A percentile compares a stretch with the other conserved stretches of the same genome.
Conservation (phyloP, 345 rosid species). For the Eucalyptus pumila region DNA sequence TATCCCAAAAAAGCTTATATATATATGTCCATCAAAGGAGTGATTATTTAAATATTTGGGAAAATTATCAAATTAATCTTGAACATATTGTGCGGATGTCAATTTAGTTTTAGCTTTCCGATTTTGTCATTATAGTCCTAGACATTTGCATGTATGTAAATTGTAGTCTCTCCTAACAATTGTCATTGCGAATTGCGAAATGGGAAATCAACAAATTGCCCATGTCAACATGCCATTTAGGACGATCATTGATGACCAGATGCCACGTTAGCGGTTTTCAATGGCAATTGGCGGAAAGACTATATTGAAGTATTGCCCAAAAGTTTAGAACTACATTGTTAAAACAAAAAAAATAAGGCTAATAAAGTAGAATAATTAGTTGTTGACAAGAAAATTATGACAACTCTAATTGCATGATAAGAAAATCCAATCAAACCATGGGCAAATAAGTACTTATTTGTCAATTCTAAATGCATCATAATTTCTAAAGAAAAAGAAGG, state of each 20-base stretch:
- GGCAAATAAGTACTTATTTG: not conserved
- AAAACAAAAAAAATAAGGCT: not conserved
- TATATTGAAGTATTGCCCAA: too few relatives aligned
- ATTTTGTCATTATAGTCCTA: too few relatives aligned
- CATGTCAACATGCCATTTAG: rapidly evolving
- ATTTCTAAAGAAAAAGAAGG: not conserved
- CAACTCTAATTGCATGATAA: too few relatives aligned
- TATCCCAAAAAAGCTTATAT: too few relatives aligned
- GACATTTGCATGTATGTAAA: too few relatives aligned
- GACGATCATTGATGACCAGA: rapidly evolving
- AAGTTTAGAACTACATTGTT: too few relatives aligned
- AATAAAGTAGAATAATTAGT: not conserved
- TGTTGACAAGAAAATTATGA: not conserved
- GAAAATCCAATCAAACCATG: not conserved
- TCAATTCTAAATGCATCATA: not conserved
- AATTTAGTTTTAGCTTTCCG: not conserved
- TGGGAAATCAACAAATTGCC: not conserved
- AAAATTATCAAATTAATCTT: too few relatives aligned
- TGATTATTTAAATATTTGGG: too few relatives aligned
- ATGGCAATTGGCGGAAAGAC: not conserved
- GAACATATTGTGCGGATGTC: not conserved
- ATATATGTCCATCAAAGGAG: too few relatives aligned
- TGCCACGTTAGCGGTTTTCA: rapidly evolving
- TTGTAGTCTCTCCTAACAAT: not conserved
- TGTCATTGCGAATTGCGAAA: not conserved